Evolutionary conservation across 345 rosid genomes (phyloP).

Genomic region (Ailanthus altissimus): DNA sequence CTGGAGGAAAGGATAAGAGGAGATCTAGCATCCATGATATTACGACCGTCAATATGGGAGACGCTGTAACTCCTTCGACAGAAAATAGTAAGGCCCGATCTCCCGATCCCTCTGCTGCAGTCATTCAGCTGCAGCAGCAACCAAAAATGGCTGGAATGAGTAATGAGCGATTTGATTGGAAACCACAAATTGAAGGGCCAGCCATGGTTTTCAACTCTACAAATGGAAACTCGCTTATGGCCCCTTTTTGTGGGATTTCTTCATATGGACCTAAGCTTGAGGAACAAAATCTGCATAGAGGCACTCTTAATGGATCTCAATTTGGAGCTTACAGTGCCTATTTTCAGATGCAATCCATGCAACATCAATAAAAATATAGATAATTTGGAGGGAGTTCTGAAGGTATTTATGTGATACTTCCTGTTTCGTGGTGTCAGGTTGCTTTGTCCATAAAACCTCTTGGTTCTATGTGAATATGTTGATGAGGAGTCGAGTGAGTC

Average conservation of each 20-base stretch:
- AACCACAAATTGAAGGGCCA: slow-evolving; percentile 35
- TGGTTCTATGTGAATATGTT: slow-evolving; percentile 42
- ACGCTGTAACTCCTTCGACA: slow-evolving; percentile 47
- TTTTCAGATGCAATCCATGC: slow-evolving; percentile 51
- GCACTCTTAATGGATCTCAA: slow-evolving; percentile 48
- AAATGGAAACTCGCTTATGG: slow-evolving; percentile 34
- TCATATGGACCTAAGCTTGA: slow-evolving; percentile 57
- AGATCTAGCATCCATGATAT: slow-evolving; percentile 98
- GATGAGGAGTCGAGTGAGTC: slow-evolving; percentile 26
- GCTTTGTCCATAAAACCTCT: slow-evolving; percentile 16
- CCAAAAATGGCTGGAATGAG: slow-evolving; percentile 21
- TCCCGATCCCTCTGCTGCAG: slow-evolving; percentile 45
- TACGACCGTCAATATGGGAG: slow-evolving; percentile 75
- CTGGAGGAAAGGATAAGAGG: slow-evolving; percentile 93
- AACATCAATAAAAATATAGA: slow-evolving; percentile 34
- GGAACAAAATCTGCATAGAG: slow-evolving; percentile 61
- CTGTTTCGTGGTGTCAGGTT: slow-evolving; percentile 21
- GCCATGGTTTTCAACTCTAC: slow-evolving; percentile 40
- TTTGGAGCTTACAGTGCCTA: slow-evolving; percentile 44
- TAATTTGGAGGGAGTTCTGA: slow-evolving; percentile 13
- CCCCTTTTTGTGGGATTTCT: slow-evolving; percentile 56
- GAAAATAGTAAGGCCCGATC: slow-evolving; percentile 34
- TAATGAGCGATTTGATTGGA: slow-evolving; percentile 41
- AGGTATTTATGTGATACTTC: slow-evolving; percentile 28
- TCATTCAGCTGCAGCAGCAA: slow-evolving; percentile 37